phyloP scores from a whole-genome alignment of 1,284 basidiomycete genomes.

The Xerocomus amazonicus region DNA sequence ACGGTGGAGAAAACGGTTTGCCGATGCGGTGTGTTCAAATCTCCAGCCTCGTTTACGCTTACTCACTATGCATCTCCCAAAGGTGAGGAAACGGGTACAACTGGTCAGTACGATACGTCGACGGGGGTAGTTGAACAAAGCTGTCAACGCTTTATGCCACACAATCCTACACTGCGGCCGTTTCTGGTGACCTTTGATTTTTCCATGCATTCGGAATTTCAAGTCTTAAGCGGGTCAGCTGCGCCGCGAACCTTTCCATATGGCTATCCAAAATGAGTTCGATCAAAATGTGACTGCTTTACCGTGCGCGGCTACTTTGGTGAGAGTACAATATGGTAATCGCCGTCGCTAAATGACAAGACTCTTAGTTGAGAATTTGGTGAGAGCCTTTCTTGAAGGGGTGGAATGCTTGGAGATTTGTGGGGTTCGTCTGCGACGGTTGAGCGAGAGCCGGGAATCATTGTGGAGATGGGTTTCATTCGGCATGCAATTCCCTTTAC shows the following conservation, averaged over 20 bases:
- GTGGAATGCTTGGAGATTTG: conserved; percentile 11
- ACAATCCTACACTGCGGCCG: conserved; percentile 2
- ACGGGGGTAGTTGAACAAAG: conserved; percentile 37
- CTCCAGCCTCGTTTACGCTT: background rate
- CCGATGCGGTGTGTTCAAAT: conserved; percentile 32
- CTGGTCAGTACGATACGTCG: conserved; percentile 48
- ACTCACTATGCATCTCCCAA: conserved; percentile 13
- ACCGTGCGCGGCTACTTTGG: conserved; percentile 17
- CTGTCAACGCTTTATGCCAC: conserved; percentile 9
- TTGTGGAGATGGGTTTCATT: too few species aligned
- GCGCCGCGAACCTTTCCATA: conserved; percentile 10
- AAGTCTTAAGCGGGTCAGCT: conserved; percentile 11
- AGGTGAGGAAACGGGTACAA: conserved; percentile 55
- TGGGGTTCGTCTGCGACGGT: conserved; percentile 11
- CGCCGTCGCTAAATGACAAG: conserved; percentile 4
- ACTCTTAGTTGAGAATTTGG: conserved; percentile 1
- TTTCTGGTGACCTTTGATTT: conserved; percentile 4
- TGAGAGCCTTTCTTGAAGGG: conserved; percentile 2
- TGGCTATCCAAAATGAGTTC: conserved; percentile 6
- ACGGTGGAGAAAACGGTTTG: conserved; percentile 37
- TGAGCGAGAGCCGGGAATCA: conserved; percentile 16
- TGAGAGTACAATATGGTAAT: conserved; percentile 1
- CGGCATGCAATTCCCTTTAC: conserved; percentile 8
- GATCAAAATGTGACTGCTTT: conserved; percentile 11
- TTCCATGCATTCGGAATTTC: conserved; percentile 2